A percentile compares a stretch with the other conserved stretches of the same genome.
phyloP scores from a whole-genome alignment of 2,329 filamentous ascomycete genomes.

The Aspergillus novoparasiticus region DNA sequence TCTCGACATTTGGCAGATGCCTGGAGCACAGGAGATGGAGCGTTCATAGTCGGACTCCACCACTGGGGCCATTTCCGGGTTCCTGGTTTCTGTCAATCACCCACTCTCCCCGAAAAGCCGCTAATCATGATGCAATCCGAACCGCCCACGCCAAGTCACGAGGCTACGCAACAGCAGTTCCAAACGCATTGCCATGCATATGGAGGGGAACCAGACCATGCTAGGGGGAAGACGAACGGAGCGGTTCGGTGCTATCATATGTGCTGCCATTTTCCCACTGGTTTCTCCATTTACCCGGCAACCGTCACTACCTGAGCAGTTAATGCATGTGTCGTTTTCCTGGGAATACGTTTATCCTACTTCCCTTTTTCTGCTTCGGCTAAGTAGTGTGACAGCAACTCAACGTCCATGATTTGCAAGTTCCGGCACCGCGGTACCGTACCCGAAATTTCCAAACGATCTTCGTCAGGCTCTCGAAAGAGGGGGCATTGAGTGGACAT shows the following conservation, averaged over 20 bases:
- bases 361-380: neutral
- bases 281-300: constrained; percentile 1
- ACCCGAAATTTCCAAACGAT: constrained; percentile 5
- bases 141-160: constrained; percentile 21
- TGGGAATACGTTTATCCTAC: neutral
- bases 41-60: constrained; percentile 5
- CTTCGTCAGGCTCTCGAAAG: neutral
- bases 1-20: neutral
- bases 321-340: constrained; percentile 11
- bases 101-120: constrained; percentile 10
- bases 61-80: constrained; percentile 14
- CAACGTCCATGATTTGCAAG: neutral
- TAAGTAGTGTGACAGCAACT: neutral
- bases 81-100: constrained; percentile 17
- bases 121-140: constrained; percentile 20
- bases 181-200: constrained; percentile 21
- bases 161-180: constrained; percentile 24
- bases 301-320: neutral
- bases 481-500: neutral
- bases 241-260: constrained; percentile 20
- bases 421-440: constrained; percentile 1
- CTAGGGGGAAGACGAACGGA: constrained; percentile 18
- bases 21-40: constrained; percentile 6
- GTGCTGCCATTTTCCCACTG: constrained; percentile 8
- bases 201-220: constrained; percentile 16